Conservation (phyloP, 352 stramenopile species). For the Phytophthora brassicae region DNA sequence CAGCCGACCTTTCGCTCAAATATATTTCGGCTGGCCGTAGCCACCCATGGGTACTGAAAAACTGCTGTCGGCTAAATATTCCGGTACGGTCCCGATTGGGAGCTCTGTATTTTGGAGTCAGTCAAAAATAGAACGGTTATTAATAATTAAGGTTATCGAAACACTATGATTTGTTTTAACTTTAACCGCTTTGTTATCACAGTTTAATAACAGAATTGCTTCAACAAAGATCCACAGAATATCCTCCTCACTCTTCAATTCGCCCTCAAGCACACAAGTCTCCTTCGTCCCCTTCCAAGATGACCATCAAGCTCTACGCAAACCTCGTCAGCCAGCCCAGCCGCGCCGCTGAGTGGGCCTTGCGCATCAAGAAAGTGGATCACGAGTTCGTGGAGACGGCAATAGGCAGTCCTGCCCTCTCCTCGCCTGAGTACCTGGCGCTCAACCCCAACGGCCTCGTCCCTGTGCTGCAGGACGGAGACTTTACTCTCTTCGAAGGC, state of each 20-base stretch:
- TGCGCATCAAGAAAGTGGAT: slow-evolving; percentile 42
- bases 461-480: slow-evolving; percentile 41
- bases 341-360: slow-evolving; percentile 35
- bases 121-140: too few species aligned
- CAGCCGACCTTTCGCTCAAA: too few species aligned
- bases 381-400: slow-evolving; percentile 39
- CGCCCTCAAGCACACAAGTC: slow-evolving; percentile 11
- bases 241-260: slow-evolving; percentile 19
- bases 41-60: too few species aligned
- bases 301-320: slow-evolving; percentile 45
- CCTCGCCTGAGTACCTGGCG: slow-evolving; percentile 36
- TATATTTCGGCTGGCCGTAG: too few species aligned
- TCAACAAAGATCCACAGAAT: too few species aligned
- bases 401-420: slow-evolving; percentile 37
- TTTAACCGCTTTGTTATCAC: too few species aligned
- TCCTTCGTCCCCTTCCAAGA: slow-evolving; percentile 6
- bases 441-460: slow-evolving; percentile 46
- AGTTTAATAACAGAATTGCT: too few species aligned
- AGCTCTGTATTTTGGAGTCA: too few species aligned
- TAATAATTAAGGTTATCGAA: too few species aligned
- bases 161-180: too few species aligned
- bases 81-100: too few species aligned
- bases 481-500: slow-evolving; percentile 47
- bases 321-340: slow-evolving; percentile 48
- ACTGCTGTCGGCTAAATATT: too few species aligned